A percentile compares a stretch with the other conserved stretches of the same genome.
These are phyloP conservation scores for Lentinula sp. DNA, from an alignment of 768 basidiomycete species.

Conservation along the genomic window DNA sequence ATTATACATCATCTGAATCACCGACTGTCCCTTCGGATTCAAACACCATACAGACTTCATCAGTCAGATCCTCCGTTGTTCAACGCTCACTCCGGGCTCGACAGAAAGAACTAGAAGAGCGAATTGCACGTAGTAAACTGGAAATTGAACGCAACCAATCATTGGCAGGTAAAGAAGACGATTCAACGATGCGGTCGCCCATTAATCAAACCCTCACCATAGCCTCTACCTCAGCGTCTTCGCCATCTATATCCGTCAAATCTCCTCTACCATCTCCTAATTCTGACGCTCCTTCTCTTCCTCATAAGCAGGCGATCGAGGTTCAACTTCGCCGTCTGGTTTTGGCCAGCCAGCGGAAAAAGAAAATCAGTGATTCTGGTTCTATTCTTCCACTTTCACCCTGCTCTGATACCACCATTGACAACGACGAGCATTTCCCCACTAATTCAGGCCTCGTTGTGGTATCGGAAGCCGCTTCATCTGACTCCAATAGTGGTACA, in stretches of 20 bases:
- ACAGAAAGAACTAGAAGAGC: slow-evolving; percentile 40
- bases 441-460: background rate
- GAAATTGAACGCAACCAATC: slow-evolving; percentile 20
- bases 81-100: slow-evolving; percentile 33
- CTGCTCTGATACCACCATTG: slow-evolving; percentile 9
- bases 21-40: slow-evolving; percentile 14
- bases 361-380: background rate
- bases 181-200: background rate
- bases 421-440: background rate
- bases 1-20: slow-evolving; percentile 25
- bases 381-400: slow-evolving; percentile 4
- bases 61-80: slow-evolving; percentile 29
- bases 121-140: slow-evolving; percentile 29
- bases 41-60: slow-evolving; percentile 20
- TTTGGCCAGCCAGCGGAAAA: slow-evolving; percentile 10
- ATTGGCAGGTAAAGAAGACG: background rate
- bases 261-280: background rate
- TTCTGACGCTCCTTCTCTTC: background rate
- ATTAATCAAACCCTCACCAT: background rate
- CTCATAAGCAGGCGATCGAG: slow-evolving; percentile 34
- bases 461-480: background rate
- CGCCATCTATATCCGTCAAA: background rate
- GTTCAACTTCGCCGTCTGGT: slow-evolving; percentile 32
- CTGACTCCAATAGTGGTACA: background rate
- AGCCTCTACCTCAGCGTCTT: background rate